Conservation (phyloP, 202 grass and related monocot genomes). For the Setaria italica region DNA sequence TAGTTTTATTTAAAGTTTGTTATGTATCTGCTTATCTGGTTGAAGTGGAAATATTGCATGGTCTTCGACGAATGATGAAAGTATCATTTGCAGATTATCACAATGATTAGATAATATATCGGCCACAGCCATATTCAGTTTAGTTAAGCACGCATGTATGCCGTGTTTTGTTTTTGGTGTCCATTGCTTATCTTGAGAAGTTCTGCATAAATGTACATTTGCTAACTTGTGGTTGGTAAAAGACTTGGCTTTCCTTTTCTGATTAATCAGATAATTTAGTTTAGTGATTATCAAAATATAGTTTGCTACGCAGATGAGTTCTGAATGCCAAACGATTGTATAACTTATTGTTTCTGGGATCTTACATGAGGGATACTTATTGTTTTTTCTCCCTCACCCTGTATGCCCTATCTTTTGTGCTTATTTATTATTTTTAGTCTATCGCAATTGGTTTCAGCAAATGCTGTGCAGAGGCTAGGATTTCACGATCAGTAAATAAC, state of each 20-base stretch:
- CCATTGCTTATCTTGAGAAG: background rate
- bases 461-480: background rate
- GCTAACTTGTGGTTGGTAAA: background rate
- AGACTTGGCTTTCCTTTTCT: background rate
- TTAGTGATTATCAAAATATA: background rate
- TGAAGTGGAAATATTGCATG: background rate
- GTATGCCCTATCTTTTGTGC: background rate
- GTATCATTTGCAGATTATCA: background rate
- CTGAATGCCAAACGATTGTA: background rate
- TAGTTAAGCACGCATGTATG: background rate
- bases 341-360: background rate
- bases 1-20: background rate
- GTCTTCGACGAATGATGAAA: background rate
- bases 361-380: background rate
- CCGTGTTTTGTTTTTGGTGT: background rate
- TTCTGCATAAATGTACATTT: background rate
- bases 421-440: background rate
- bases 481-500: slow-evolving; percentile 1
- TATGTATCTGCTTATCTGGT: background rate
- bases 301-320: background rate
- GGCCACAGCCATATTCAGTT: background rate
- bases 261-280: background rate
- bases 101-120: background rate
- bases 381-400: background rate
- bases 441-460: slow-evolving; percentile 13